Evolutionary conservation across 495 filamentous ascomycete genomes (phyloP).

Genomic region (Hypoxylon trugodes): DNA sequence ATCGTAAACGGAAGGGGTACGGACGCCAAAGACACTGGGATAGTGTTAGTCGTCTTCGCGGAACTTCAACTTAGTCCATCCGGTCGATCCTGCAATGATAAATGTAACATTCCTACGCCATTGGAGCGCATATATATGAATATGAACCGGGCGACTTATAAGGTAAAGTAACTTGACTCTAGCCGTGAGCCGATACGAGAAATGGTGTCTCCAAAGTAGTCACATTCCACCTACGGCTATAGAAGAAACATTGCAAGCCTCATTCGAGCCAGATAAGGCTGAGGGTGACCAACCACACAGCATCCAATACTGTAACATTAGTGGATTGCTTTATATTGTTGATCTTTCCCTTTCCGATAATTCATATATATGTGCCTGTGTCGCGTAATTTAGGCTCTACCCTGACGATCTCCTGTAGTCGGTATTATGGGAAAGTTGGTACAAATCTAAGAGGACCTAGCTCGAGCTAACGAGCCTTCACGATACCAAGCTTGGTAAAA

Average conservation of each 20-base stretch:
- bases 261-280: slow-evolving; percentile 37
- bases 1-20: slow-evolving; percentile 1
- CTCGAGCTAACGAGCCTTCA: slow-evolving; percentile 12
- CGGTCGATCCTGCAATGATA: slow-evolving; percentile 1
- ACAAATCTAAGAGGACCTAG: slow-evolving; percentile 10
- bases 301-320: slow-evolving; percentile 39
- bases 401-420: neutral
- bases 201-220: slow-evolving; percentile 27
- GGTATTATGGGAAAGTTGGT: slow-evolving; percentile 10
- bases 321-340: slow-evolving; percentile 29
- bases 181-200: slow-evolving; percentile 22
- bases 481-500: slow-evolving; percentile 18
- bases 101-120: slow-evolving; percentile 14
- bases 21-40: slow-evolving; percentile 23
- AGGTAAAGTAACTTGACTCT: slow-evolving; percentile 31
- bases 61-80: neutral
- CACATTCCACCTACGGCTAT: slow-evolving; percentile 9
- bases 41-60: slow-evolving; percentile 1
- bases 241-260: slow-evolving; percentile 32
- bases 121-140: neutral
- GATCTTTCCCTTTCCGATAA: slow-evolving; percentile 31
- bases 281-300: slow-evolving; percentile 31
- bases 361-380: slow-evolving; percentile 7
- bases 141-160: slow-evolving; percentile 3
- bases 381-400: slow-evolving; percentile 35